These are phyloP conservation scores for Paramecium tetraurelia DNA, from an alignment of 73 alveolate species.

Conservation along the genomic window DNA sequence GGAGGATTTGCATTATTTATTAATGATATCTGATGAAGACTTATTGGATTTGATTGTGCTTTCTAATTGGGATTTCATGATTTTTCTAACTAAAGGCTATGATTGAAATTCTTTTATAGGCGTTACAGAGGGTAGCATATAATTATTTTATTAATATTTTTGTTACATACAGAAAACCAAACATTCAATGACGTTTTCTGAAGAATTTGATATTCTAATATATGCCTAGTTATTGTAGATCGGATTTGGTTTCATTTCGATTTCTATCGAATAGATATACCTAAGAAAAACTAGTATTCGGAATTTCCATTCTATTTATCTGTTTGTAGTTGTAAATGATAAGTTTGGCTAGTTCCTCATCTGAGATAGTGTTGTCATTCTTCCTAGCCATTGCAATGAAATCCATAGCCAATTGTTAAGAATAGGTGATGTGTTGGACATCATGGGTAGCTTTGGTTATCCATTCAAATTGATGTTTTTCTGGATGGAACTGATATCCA, in stretches of 20 bases:
- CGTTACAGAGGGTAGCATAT: not conserved
- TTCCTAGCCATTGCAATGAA: constrained; percentile 14
- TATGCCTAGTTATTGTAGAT: not conserved
- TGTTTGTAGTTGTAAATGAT: not conserved
- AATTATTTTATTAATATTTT: not conserved
- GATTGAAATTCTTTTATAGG: not conserved
- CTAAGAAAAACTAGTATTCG: not conserved
- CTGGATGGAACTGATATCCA: constrained; percentile 67
- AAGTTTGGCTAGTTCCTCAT: not conserved
- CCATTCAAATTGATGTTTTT: constrained; percentile 63
- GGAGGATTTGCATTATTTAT: not conserved
- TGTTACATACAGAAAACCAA: not conserved
- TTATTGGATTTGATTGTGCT: not conserved
- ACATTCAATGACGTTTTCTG: not conserved
- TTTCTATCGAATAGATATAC: not conserved
- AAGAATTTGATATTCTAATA: not conserved
- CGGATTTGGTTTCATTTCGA: not conserved
- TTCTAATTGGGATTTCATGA: not conserved
- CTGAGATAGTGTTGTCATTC: not conserved
- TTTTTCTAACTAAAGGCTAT: not conserved
- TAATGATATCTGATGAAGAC: not conserved
- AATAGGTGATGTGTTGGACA: not conserved
- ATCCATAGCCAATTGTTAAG: constrained; percentile 33
- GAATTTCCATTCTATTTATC: not conserved
- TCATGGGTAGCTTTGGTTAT: not conserved